Evolutionary conservation across 441 rosid genomes (phyloP).

Genomic region (Croton setiger): DNA sequence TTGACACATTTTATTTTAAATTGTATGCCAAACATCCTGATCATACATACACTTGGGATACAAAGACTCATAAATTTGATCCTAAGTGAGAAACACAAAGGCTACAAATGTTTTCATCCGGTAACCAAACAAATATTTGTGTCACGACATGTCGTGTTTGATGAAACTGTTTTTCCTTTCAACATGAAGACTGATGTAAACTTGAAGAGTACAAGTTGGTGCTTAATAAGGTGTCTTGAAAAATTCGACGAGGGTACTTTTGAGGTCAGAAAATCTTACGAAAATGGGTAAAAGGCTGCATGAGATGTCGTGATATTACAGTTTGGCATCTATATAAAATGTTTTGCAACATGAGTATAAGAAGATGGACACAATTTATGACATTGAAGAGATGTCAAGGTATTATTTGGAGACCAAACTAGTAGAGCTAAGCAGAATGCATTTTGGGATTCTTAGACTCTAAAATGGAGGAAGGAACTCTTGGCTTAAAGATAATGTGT

Average conservation of each 20-base stretch:
- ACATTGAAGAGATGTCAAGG: background rate
- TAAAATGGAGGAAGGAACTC: background rate
- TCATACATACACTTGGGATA: background rate
- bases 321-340: background rate
- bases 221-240: background rate
- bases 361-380: background rate
- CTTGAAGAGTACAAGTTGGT: background rate
- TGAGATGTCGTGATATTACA: background rate
- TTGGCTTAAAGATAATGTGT: background rate
- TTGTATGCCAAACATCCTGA: no score
- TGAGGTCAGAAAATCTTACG: background rate
- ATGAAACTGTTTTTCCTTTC: no score
- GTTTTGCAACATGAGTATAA: background rate
- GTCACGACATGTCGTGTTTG: no score
- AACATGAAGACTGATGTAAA: no score
- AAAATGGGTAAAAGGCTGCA: background rate
- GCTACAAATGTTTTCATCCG: no score
- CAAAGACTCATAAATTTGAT: background rate
- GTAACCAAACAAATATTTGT: no score
- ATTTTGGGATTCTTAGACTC: background rate
- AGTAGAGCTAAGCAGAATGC: background rate
- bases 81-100: background rate
- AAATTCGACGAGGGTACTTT: background rate
- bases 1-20: no score
- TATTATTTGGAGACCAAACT: background rate